A percentile compares a stretch with the other conserved stretches of the same genome.
These are phyloP conservation scores for Astrothelium macrocarpum DNA, from an alignment of 495 filamentous ascomycete genomes.

Conservation along the genomic window DNA sequence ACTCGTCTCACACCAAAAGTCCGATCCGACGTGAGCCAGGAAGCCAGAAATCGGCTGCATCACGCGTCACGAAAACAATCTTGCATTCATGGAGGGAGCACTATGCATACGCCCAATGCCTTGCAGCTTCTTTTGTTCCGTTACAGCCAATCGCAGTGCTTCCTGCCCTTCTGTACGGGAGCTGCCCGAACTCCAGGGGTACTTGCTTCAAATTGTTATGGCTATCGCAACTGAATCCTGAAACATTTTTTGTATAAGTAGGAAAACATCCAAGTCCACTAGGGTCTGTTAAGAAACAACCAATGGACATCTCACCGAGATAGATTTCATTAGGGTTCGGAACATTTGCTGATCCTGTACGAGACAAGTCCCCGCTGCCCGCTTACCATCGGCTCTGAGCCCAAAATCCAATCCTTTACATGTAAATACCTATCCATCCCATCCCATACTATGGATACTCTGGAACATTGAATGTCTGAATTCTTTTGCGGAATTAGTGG, in stretches of 20 bases:
- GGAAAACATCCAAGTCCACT: too few relatives aligned
- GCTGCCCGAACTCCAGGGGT: background rate
- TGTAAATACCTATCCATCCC: background rate
- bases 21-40: background rate
- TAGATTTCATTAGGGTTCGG: too few relatives aligned
- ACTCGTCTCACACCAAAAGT: background rate
- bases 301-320: too few relatives aligned
- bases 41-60: background rate
- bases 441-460: background rate
- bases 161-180: background rate
- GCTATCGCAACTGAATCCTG: background rate
- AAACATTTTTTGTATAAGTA: too few relatives aligned
- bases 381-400: slow-evolving; percentile 6
- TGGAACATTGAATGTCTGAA: slow-evolving; percentile 1
- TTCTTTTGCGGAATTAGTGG: background rate
- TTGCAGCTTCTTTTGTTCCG: background rate
- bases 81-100: background rate
- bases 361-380: background rate
- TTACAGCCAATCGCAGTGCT: background rate
- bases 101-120: background rate
- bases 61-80: background rate
- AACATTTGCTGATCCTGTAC: too few relatives aligned
- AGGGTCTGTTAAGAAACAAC: too few relatives aligned
- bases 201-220: background rate
- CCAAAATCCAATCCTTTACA: background rate